Evolutionary conservation across 768 basidiomycete genomes (phyloP), one percentile per base, ranked within the genome.

Genomic region (Porphyrellus cyaneotinctus): DNA sequence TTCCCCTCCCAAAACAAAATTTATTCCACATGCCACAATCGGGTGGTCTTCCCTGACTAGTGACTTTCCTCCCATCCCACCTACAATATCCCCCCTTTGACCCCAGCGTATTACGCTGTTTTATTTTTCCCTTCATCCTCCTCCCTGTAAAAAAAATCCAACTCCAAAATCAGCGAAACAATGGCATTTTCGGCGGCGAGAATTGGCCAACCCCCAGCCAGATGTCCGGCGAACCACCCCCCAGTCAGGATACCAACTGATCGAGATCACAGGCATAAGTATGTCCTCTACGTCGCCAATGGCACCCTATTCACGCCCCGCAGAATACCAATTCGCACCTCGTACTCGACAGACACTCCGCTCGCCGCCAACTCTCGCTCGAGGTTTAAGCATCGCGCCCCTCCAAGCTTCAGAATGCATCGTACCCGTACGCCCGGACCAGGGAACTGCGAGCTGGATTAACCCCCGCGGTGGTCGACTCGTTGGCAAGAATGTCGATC

Each of bases 11-110:
- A 43, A 51, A 52, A 49, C 31, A 55, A 49, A 52, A 47, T 39
- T n/a, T n/a, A n/a, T n/a, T 43, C 47, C 47, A 44, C 57, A 42
- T 56, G 58, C 49, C 62, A 60, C 52, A 49, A 41, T n/a, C 22
- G 20, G 2, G 31, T 28, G 1, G 26, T 39, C 32, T 28, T 28
- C 26, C 26, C 26, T 28, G 26, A 28, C 26, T 28, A 28, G 5
- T 9, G 9, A 28, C 26, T 28, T 9, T 28, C 26, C 26, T n/a
- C n/a, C n/a, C n/a, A n/a, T n/a, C n/a, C n/a, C n/a, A n/a, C 26
- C 9, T 28, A 28, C 26, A 28, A 17, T 24, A 2, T 20, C 10
- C 28, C 47, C 46, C 38, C 47, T 31, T 10, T 37, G 36, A 37
- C 36, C 36, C 32, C 32, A 33, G 32, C 12, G 3, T 10, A 9